Evolutionary conservation across 306 rosid species (phyloP), one percentile per base, ranked within the genome.

Genomic region (Echinosophora koreensis): DNA sequence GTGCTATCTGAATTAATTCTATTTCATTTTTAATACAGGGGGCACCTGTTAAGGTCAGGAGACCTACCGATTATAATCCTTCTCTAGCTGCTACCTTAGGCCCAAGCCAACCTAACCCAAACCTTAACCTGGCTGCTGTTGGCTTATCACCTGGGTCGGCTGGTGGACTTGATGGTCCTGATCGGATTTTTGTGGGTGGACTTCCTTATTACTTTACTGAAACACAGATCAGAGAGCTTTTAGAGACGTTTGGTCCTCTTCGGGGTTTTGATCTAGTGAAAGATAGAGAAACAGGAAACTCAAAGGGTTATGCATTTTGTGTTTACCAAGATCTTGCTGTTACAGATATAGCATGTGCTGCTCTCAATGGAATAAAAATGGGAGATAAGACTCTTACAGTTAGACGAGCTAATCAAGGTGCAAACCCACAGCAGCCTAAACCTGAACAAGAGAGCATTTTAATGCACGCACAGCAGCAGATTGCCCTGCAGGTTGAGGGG

Each of bases 161-260:
- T 72, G 99, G 99, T 65, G 99, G 99, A 68, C 97, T 95, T 18
- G 99, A 95, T 89, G 99, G 99, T 32, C 99, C 99, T 73, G 99
- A 95, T 81, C 99, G 99, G 64, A 91, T 95, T 77, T 95, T 95
- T 89, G 99, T 95, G 22, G 99, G 99, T 52, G 99, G 99, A 57
- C 93, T 95, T 49, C 99, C 99, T 39, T 95, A 95, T 75, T 95
- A 95, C 89, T 95, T 95, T 59, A 95, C 97, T 0, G 99, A 95
- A 85, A 90, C 90, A 51, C 99, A 95, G 86, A 91, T 95, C 77
- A 88, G 96, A 71, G 99, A 95, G 88, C 87, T 95, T 78, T 85
- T 95, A 28, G 99, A 95, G 86, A 92, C 97, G n/a, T 95, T 95
- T 86, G 99, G 99, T 63, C 97, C 99, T 11, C 91, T 95, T 62